Evolutionary conservation across 345 rosid species (phyloP).

Genomic region (Lepidium africanum): DNA sequence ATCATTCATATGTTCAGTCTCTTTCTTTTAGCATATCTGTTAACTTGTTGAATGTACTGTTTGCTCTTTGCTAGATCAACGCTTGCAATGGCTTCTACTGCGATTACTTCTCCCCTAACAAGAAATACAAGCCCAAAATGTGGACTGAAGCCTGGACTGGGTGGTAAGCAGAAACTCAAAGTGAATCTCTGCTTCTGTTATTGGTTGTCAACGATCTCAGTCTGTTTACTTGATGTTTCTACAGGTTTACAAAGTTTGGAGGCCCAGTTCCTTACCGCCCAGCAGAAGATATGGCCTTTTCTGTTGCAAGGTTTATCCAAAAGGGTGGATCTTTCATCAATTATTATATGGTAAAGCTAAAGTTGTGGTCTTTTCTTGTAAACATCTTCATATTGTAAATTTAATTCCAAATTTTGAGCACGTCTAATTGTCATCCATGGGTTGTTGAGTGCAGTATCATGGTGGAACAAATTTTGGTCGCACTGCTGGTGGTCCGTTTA

Average conservation of each 20-base stretch:
- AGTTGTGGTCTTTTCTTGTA: neutral
- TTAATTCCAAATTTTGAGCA: constrained; percentile 4
- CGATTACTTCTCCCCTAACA: constrained; percentile 93
- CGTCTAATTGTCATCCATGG: neutral
- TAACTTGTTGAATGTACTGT: constrained; percentile 4
- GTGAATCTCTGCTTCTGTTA: neutral
- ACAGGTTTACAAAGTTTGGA: constrained; percentile 95
- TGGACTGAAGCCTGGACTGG: constrained; percentile 99
- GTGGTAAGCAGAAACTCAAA: constrained; percentile 49
- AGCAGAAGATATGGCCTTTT: constrained; percentile 92
- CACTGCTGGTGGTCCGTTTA: constrained; percentile 99
- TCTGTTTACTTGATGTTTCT: neutral
- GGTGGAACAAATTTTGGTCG: constrained; percentile 99
- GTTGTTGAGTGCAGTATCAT: constrained; percentile 51
- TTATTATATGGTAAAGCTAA: constrained; percentile 74
- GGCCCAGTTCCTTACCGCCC: constrained; percentile 91
- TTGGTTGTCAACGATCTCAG: neutral
- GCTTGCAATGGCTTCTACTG: constrained; percentile 98
- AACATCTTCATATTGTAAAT: neutral
- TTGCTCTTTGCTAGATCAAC: constrained; percentile 51
- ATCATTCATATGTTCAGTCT: neutral
- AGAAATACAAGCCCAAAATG: constrained; percentile 91
- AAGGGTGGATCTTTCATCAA: constrained; percentile 94
- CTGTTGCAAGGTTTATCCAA: constrained; percentile 93
- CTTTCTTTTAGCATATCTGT: neutral